Conservation (phyloP, 2,329 filamentous ascomycete genomes). For the Penicillium sp. region DNA sequence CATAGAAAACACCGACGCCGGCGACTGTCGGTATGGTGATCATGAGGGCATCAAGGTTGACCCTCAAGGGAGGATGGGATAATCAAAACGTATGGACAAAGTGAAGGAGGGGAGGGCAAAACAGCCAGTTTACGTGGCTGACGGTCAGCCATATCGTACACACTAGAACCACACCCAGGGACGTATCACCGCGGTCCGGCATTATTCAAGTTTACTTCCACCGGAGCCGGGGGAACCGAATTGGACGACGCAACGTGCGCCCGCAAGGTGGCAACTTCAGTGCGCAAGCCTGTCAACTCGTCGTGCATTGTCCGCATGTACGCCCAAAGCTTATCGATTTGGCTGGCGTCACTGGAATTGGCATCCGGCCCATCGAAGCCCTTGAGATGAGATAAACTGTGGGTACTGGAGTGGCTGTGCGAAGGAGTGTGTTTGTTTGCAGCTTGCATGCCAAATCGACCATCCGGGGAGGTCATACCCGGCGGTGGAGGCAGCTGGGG, state of each 20-base stretch:
- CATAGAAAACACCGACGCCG: slow-evolving; percentile 18
- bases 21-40: slow-evolving; percentile 18
- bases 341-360: slow-evolving; percentile 27
- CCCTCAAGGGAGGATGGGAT: slow-evolving; percentile 4
- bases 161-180: neutral
- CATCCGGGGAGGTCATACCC: slow-evolving; percentile 44
- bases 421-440: slow-evolving; percentile 38
- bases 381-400: slow-evolving; percentile 31
- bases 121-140: neutral
- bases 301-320: slow-evolving; percentile 47
- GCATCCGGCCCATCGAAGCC: slow-evolving; percentile 28
- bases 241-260: slow-evolving; percentile 41
- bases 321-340: slow-evolving; percentile 43
- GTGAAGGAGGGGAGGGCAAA: slow-evolving; percentile 1
- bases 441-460: slow-evolving; percentile 44
- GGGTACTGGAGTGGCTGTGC: slow-evolving; percentile 38
- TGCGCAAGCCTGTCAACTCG: slow-evolving; percentile 41
- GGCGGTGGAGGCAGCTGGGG: slow-evolving; percentile 48
- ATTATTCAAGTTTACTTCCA: slow-evolving; percentile 20
- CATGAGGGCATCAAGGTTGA: slow-evolving; percentile 21
- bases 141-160: slow-evolving; percentile 24
- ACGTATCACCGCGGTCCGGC: slow-evolving; percentile 14
- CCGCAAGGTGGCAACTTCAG: slow-evolving; percentile 44
- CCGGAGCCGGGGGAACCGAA: slow-evolving; percentile 17
- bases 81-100: slow-evolving; percentile 22